A percentile compares a stretch with the other conserved stretches of the same genome.
Evolutionary conservation across 2,329 filamentous ascomycete species (phyloP).

Genomic region (Pyricularia sp.): DNA sequence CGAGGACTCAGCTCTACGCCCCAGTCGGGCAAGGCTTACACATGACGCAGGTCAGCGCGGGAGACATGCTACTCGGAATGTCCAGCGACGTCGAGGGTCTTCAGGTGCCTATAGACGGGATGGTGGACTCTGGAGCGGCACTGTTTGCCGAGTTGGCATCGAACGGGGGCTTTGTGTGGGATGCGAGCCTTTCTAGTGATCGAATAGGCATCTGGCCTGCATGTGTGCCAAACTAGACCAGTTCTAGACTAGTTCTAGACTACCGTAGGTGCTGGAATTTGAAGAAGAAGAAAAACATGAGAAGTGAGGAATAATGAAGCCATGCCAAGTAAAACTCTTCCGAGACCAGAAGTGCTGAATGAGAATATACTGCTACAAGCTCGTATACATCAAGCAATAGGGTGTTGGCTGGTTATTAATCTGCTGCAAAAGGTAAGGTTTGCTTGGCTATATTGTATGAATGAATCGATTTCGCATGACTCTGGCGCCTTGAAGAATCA

Average conservation of each 20-base stretch:
- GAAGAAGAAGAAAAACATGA: not conserved
- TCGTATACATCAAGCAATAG: not conserved
- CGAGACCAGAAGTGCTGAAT: not conserved
- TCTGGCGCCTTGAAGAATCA: not conserved
- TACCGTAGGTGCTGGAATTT: not conserved
- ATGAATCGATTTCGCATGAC: not conserved
- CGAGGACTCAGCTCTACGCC: not conserved
- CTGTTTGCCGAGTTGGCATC: not conserved
- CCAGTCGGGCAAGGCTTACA: not conserved
- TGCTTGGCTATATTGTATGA: not conserved
- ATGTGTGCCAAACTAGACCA: not conserved
- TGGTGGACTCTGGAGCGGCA: not conserved
- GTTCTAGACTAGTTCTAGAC: no score
- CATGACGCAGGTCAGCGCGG: not conserved
- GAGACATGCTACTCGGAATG: not conserved
- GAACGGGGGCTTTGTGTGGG: not conserved
- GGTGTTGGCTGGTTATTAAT: not conserved
- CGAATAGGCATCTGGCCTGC: not conserved
- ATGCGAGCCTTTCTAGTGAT: not conserved
- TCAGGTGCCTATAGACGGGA: not conserved
- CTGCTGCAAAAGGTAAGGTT: not conserved
- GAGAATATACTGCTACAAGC: not conserved
- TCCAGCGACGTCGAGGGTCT: slow-evolving; percentile 1
- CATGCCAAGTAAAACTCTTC: not conserved
- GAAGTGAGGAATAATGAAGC: not conserved